phyloP scores from a whole-genome alignment of 768 basidiomycete species.

The Psilocybe sp. region DNA sequence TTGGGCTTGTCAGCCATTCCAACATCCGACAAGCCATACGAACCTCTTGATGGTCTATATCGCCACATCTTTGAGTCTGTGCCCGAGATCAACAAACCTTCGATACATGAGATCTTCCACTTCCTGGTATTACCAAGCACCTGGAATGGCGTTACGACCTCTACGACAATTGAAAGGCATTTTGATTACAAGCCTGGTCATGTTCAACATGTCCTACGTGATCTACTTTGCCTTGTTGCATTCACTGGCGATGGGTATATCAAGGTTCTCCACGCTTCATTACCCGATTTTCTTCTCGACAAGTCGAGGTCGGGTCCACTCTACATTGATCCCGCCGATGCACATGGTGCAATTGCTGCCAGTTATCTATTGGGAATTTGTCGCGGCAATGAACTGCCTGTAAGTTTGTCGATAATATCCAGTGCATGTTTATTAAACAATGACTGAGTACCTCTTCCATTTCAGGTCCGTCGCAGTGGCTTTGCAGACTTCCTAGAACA shows the following conservation, averaged over 20 bases:
- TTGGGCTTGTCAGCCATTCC: slow-evolving; percentile 9
- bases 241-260: slow-evolving; percentile 4
- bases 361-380: slow-evolving; percentile 6
- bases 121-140: too few relatives aligned
- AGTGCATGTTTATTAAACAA: too few relatives aligned
- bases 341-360: slow-evolving; percentile 5
- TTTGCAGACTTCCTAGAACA: too few relatives aligned
- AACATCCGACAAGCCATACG: slow-evolving; percentile 10
- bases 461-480: too few relatives aligned
- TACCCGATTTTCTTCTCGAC: slow-evolving; percentile 15
- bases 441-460: too few relatives aligned
- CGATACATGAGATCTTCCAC: too few relatives aligned
- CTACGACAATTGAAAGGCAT: too few relatives aligned
- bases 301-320: slow-evolving; percentile 8
- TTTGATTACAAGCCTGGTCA: slow-evolving; percentile 11
- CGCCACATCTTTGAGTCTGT: slow-evolving; percentile 14
- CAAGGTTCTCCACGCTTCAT: slow-evolving; percentile 12
- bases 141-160: too few relatives aligned
- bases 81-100: slow-evolving; percentile 6
- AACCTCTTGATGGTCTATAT: slow-evolving; percentile 15
- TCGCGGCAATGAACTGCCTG: too few relatives aligned
- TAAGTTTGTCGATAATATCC: too few relatives aligned
- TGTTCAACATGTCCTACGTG: slow-evolving; percentile 6
- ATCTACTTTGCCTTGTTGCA: slow-evolving; percentile 10
- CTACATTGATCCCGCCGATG: slow-evolving; percentile 6